Evolutionary conservation across 768 basidiomycete genomes (phyloP).

Genomic region (Hericium alpestre): DNA sequence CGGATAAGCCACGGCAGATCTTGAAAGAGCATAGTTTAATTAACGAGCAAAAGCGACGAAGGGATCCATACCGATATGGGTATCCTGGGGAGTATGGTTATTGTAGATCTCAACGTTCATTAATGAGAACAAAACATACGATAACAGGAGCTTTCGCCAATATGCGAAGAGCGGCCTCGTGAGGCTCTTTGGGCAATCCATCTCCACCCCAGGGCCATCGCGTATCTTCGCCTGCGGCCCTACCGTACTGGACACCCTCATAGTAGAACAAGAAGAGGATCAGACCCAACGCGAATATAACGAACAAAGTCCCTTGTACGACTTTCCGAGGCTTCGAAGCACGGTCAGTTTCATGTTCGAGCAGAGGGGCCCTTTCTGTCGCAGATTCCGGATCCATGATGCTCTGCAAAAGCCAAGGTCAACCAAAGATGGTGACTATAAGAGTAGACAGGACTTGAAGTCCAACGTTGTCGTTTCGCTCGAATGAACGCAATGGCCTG

Average conservation of each 20-base stretch:
- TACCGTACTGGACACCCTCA: background rate
- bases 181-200: slow-evolving; percentile 49
- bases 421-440: too few species aligned
- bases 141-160: slow-evolving; percentile 59
- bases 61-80: slow-evolving; percentile 46
- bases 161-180: slow-evolving; percentile 45
- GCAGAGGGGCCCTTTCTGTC: too few species aligned
- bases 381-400: too few species aligned
- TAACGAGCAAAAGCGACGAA: background rate
- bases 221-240: background rate
- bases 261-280: background rate
- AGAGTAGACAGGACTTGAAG: too few species aligned
- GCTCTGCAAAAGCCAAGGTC: too few species aligned
- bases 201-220: slow-evolving; percentile 23
- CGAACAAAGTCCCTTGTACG: background rate
- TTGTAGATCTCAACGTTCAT: background rate
- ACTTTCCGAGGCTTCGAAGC: background rate
- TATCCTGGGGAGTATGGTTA: slow-evolving; percentile 33
- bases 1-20: slow-evolving; percentile 71
- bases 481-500: too few species aligned
- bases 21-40: slow-evolving; percentile 18
- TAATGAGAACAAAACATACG: slow-evolving; percentile 30
- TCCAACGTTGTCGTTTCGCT: too few species aligned
- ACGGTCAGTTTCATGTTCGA: too few species aligned
- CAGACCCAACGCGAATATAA: background rate